These are phyloP conservation scores for Daldinia vernicosa DNA, from an alignment of 495 filamentous ascomycete species.

Conservation along the genomic window DNA sequence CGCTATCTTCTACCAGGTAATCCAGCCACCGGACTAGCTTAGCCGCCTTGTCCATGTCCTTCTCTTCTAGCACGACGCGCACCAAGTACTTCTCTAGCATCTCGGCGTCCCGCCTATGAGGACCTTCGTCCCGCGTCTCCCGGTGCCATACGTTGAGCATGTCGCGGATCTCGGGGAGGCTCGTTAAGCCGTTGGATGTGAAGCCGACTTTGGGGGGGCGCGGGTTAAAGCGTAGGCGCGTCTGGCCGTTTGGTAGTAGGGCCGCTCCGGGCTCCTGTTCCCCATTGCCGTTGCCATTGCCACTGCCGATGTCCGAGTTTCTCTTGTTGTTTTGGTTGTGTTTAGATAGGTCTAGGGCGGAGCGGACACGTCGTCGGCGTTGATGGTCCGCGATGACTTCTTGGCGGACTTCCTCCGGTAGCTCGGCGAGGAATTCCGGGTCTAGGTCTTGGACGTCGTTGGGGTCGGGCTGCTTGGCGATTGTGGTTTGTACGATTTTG, in stretches of 20 bases:
- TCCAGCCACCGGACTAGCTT: constrained; percentile 74
- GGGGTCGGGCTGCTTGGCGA: constrained; percentile 26
- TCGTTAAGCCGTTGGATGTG: constrained; percentile 33
- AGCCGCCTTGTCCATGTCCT: constrained; percentile 77
- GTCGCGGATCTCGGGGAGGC: constrained; percentile 47
- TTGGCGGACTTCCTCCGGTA: constrained; percentile 79
- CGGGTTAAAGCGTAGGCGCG: constrained; percentile 46
- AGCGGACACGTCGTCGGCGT: constrained; percentile 57
- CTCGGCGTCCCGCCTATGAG: constrained; percentile 78
- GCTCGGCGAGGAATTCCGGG: constrained; percentile 76
- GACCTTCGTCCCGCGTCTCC: constrained; percentile 72
- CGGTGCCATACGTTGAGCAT: constrained; percentile 71
- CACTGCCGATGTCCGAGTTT: constrained; percentile 12
- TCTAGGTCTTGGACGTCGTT: constrained; percentile 61
- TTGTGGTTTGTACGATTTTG: constrained; percentile 69
- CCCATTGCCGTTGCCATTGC: constrained; percentile 3
- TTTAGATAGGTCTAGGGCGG: constrained; percentile 42
- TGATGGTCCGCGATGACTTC: constrained; percentile 80
- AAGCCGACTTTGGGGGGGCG: constrained; percentile 50
- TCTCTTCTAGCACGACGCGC: constrained; percentile 74
- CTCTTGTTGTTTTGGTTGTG: constrained; percentile 7
- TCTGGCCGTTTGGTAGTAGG: constrained; percentile 44
- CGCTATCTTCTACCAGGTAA: constrained; percentile 70
- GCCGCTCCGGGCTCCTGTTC: neutral
- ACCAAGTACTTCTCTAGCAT: constrained; percentile 73